Conservation (phyloP, 2,329 filamentous ascomycete genomes). For the Curvularia spicifera region DNA sequence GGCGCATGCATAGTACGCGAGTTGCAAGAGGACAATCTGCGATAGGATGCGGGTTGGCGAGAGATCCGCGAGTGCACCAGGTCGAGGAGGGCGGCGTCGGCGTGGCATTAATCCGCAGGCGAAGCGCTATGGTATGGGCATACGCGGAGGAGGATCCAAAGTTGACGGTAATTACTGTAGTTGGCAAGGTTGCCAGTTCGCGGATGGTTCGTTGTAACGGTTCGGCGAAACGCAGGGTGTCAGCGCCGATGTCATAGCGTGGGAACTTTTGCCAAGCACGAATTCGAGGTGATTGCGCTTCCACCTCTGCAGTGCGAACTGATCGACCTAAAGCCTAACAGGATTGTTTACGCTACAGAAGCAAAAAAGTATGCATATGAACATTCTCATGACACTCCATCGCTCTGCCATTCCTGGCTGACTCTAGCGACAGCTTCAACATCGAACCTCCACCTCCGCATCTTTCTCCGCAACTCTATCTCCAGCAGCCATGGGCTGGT, state of each 20-base stretch:
- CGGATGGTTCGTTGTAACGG: conserved; percentile 15
- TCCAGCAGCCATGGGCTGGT: conserved; percentile 59
- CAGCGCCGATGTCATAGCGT: conserved; percentile 29
- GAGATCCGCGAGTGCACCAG: conserved; percentile 70
- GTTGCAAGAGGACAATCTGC: conserved; percentile 70
- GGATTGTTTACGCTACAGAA: neutral
- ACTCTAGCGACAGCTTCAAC: conserved; percentile 15
- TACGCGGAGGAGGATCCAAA: conserved; percentile 21
- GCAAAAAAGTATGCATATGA: neutral
- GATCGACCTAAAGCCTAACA: neutral
- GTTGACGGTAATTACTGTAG: conserved; percentile 10
- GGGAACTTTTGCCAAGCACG: conserved; percentile 27
- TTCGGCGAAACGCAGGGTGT: conserved; percentile 25
- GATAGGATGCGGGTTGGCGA: conserved; percentile 70
- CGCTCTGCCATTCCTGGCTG: neutral
- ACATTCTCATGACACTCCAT: neutral
- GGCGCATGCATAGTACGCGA: conserved; percentile 68
- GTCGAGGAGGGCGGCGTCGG: conserved; percentile 67
- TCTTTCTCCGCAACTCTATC: conserved; percentile 18
- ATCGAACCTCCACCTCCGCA: conserved; percentile 9
- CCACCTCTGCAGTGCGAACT: conserved; percentile 1
- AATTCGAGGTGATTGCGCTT: conserved; percentile 20
- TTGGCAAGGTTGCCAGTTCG: conserved; percentile 27
- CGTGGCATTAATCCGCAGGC: conserved; percentile 55
- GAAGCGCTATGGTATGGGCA: conserved; percentile 28